Base-by-base conservation (phyloP, 2,329 filamentous ascomycete species). In the Pyrenophora teres region DNA sequence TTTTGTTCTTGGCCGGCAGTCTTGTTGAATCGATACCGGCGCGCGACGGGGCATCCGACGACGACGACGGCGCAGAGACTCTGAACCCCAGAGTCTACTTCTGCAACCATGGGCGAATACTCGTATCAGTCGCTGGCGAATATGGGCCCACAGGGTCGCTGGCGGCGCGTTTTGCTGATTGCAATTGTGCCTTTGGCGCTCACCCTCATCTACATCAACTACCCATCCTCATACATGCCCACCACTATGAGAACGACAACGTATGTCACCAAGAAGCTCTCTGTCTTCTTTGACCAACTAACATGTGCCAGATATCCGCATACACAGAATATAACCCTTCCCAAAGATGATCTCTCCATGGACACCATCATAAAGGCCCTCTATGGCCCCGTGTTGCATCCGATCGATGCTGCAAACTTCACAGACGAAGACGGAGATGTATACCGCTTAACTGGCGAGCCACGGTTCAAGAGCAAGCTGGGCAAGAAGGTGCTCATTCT, bases 401-500 rank as follows among this genome's bases (percentile, higher is more conserved):
- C 70, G 4, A 57, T 74, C 44, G 65, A 66, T 40, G 70, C 70
- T 8, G 54, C 61, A 7, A 72, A 72, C 52, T 74, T 74, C 57
- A 73, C 69, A 47, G 70, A 73, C 54, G 70, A 73, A 39, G 71
- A 74, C 33, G 70, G 71, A 40, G 64, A 69, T 31, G 43, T 66
- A n/a, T 68, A 71, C 56, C 59, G 55, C 42, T 64, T 73, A 36
- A 52, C 60, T 25, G 65, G 65, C 38, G 57, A 66, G 46, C 69
- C 70, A 3, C 64, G 62, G 19, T 73, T 71, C 59, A 73, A 61
- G 32, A 40, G 70, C 54, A 69, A 67, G 50, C 60, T 74, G 36
- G 71, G 71, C 6, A 74, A 73, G 62, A 68, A 63, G 42, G 68
- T 74, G 36, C 62, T 72, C 36, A 70, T 74, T 27, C 25, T 74